Conservation (phyloP, 768 basidiomycete genomes). For the Kockovaella imperatae region DNA sequence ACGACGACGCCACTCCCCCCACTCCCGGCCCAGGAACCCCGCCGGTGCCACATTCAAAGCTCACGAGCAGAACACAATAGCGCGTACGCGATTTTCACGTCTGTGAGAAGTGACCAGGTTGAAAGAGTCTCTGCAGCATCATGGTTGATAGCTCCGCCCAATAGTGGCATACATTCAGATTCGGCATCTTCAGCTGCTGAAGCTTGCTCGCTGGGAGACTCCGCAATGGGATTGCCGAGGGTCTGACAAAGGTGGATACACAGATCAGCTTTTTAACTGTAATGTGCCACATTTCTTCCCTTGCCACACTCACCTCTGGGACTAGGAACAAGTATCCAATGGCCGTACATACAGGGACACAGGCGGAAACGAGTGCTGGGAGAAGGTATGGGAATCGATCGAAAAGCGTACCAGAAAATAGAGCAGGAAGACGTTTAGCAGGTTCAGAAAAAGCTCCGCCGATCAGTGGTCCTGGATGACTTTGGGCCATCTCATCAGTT, state of each 20-base stretch:
- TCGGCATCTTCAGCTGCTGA: not conserved
- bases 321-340: not conserved
- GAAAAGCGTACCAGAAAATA: not conserved
- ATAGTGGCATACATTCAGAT: not conserved
- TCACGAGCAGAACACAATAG: not conserved
- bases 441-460: slow-evolving; percentile 2
- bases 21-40: too few species aligned
- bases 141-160: not conserved
- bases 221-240: not conserved
- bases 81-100: not conserved
- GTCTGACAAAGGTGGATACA: not conserved
- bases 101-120: not conserved
- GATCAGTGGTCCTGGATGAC: not conserved
- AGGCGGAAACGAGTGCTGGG: not conserved
- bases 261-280: too few species aligned
- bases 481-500: not conserved
- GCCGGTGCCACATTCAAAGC: not conserved
- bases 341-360: not conserved
- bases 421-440: not conserved
- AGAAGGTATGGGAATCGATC: slow-evolving; percentile 1
- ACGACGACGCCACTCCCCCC: too few species aligned
- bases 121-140: not conserved
- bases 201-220: not conserved
- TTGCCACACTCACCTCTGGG: slow-evolving; percentile 4
- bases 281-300: too few species aligned